Evolutionary conservation across 140 eudicot genomes (phyloP), one percentile per base, ranked within the genome.

Genomic region (Flaveria floridana): DNA sequence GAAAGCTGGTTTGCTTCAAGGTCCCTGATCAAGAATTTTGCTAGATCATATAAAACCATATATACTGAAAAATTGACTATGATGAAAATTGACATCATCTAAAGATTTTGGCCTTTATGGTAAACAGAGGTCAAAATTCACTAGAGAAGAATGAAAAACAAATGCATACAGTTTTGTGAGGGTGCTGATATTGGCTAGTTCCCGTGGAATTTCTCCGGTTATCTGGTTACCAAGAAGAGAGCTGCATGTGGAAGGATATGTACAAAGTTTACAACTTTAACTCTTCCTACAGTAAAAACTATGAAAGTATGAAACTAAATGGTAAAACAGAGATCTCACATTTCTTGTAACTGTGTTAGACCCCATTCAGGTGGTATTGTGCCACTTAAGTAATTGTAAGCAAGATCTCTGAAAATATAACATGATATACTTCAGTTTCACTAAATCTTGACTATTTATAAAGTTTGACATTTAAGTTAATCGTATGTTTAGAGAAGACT

Each of bases 361-460:
- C 88, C 95, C 98, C 96, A 92, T 71, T 88, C 96, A 28, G 76
- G 76, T 7, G 98, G 98, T 68, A 92, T 86, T 50, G 86, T 75
- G 72, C 98, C 98, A 37, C 65, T 65, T 72, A 92, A 81, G 79
- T 83, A 89, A 68, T 90, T 92, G 85, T 86, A 90, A 15, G 92
- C 95, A 76, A 90, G 79, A 82, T 92, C 95, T 75, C 98, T 92
- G 81, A 52, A 63, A 69, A 71, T 3, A 66, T 23, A 71, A 61
- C 18, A 42, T 12, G 56, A 78, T 26, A 50, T n/a, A 70, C 65
- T 44, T 55, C 61, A 65, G 20, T 48, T 28, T 47, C 20, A 4
- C 0, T 20, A 69, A 10, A 73, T 79, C 19, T 52, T 11, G 41
- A 56, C 25, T 41, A 53, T 7, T 0, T 47, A 28, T 26, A 72